phyloP scores from a whole-genome alignment of 352 stramenopile species.

The Pythium rishiriense region DNA sequence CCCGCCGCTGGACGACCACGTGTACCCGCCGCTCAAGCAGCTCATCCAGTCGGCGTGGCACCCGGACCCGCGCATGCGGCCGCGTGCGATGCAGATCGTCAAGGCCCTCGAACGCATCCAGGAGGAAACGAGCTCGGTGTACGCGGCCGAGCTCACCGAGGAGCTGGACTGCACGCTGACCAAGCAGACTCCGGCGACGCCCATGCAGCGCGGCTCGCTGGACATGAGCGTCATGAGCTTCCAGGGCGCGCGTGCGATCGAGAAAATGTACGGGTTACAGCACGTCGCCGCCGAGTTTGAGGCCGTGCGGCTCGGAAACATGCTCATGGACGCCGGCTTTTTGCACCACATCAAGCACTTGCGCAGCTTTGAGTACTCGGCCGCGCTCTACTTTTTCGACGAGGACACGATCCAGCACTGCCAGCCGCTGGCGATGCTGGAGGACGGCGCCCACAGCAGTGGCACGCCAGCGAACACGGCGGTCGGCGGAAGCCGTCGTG shows the following conservation, averaged over 20 bases:
- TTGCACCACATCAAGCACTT: conserved; percentile 38
- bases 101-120: conserved; percentile 31
- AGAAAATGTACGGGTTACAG: conserved; percentile 11
- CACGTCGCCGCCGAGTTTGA: conserved; percentile 21
- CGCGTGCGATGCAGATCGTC: conserved; percentile 30
- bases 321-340: conserved; percentile 35
- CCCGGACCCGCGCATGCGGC: conserved; percentile 18
- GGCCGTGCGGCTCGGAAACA: conserved; percentile 37
- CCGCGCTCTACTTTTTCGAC: conserved; percentile 34
- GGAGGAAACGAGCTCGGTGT: conserved; percentile 22
- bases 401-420: conserved; percentile 21
- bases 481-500: background rate
- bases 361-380: conserved; percentile 24
- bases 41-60: conserved; percentile 34
- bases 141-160: conserved; percentile 25
- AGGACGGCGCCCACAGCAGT: conserved; percentile 8
- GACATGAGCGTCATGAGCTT: conserved; percentile 21
- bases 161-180: conserved; percentile 5
- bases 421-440: conserved; percentile 32
- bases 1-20: conserved; percentile 17
- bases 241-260: conserved; percentile 25
- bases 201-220: background rate
- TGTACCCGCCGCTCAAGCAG: conserved; percentile 26
- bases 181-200: background rate
- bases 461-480: background rate